These are phyloP conservation scores for Nannizziopsis barbatae DNA, from an alignment of 2,329 filamentous ascomycete species.

Conservation along the genomic window DNA sequence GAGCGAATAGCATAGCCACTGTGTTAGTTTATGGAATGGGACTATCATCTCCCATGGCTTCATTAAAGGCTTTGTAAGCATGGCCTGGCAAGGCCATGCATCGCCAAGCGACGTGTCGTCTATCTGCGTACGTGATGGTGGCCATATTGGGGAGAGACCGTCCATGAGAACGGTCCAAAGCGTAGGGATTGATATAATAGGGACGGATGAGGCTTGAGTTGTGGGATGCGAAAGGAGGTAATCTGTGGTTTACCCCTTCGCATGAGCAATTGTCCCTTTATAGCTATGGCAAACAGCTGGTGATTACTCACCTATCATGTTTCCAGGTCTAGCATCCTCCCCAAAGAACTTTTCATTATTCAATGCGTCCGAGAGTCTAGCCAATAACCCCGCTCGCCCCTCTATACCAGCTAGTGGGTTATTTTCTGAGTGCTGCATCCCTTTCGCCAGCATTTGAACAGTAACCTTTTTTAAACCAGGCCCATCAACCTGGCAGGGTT, in stretches of 20 bases:
- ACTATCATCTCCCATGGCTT: constrained; percentile 69
- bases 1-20: constrained; percentile 89
- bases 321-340: constrained; percentile 70
- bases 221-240: constrained; percentile 86
- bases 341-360: constrained; percentile 77
- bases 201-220: constrained; percentile 76
- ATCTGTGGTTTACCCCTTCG: constrained; percentile 43
- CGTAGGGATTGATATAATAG: constrained; percentile 74
- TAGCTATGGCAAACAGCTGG: constrained; percentile 5
- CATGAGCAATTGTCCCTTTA: constrained; percentile 1
- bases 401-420: constrained; percentile 79
- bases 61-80: constrained; percentile 57
- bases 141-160: constrained; percentile 80
- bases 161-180: constrained; percentile 87
- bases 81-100: constrained; percentile 78
- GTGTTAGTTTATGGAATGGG: constrained; percentile 87
- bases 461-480: constrained; percentile 65
- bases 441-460: constrained; percentile 61
- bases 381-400: constrained; percentile 68
- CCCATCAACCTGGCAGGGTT: constrained; percentile 84
- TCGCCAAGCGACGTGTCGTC: constrained; percentile 82
- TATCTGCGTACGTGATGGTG: constrained; percentile 69
- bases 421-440: constrained; percentile 68
- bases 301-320: constrained; percentile 66
- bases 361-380: constrained; percentile 64